phyloP scores from a whole-genome alignment of 305 asterid genomes.

The Fraxinus platypoda region DNA sequence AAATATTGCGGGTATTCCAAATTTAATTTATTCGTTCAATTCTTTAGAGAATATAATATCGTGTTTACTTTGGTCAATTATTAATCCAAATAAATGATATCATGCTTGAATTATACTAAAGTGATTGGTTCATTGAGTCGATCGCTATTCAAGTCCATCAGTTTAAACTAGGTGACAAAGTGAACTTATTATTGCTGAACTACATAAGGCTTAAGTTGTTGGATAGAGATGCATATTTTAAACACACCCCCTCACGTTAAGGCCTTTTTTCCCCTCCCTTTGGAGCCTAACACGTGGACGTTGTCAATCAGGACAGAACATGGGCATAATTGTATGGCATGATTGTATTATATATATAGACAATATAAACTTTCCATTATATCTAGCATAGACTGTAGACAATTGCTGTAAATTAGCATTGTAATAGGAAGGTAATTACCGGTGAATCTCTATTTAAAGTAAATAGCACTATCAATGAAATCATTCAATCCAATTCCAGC shows the following conservation, averaged over 20 bases:
- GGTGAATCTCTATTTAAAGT: background rate
- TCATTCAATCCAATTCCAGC: background rate
- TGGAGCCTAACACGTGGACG: background rate
- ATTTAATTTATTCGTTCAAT: constrained; percentile 8
- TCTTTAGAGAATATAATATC: background rate
- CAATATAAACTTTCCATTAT: background rate
- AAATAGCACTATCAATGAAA: background rate
- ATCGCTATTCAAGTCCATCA: background rate
- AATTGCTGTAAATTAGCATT: background rate
- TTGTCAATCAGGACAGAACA: background rate
- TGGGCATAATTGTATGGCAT: background rate
- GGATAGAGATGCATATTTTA: background rate
- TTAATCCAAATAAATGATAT: background rate
- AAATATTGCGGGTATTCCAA: constrained; percentile 89
- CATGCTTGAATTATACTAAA: background rate
- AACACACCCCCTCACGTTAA: background rate
- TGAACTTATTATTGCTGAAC: background rate
- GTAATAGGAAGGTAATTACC: background rate
- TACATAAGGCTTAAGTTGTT: background rate
- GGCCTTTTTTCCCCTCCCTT: background rate
- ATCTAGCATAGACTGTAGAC: background rate
- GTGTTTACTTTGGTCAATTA: background rate
- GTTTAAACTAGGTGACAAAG: background rate
- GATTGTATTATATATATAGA: background rate
- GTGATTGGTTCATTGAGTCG: background rate